A percentile compares a stretch with the other conserved stretches of the same genome.
Conservation (phyloP, 2,329 filamentous ascomycete genomes). For the Colletotrichum cereale region DNA sequence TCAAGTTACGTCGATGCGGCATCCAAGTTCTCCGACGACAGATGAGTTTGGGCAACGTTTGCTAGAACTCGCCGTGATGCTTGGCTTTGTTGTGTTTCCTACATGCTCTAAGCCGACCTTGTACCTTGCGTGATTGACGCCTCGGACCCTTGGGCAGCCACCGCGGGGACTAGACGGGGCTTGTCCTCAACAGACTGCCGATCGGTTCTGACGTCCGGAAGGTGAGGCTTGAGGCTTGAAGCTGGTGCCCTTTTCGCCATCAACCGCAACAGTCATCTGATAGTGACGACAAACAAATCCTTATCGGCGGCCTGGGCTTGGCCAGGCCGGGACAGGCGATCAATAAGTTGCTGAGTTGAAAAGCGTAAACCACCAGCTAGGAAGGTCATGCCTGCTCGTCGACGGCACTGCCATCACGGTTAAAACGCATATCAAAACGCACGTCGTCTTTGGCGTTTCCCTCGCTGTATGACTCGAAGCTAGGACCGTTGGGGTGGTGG, state of each 20-base stretch:
- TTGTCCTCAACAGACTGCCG: conserved; percentile 15
- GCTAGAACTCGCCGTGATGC: conserved; percentile 2
- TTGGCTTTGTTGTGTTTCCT: conserved; percentile 20
- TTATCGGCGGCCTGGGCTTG: conserved; percentile 17
- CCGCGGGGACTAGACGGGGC: conserved; percentile 1
- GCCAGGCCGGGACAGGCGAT: conserved; percentile 8
- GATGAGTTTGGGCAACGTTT: conserved; percentile 26
- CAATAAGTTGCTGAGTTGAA: background rate
- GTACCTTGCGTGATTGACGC: conserved; percentile 7
- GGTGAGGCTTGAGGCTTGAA: conserved; percentile 18
- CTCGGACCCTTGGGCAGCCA: conserved; percentile 8
- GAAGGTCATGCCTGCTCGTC: conserved; percentile 20
- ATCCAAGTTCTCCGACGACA: conserved; percentile 29
- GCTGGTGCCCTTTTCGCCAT: conserved; percentile 9
- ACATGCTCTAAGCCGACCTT: conserved; percentile 6
- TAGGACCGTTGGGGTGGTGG: conserved; percentile 3
- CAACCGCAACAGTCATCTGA: conserved; percentile 11
- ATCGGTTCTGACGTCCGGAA: conserved; percentile 17
- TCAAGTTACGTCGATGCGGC: conserved; percentile 15
- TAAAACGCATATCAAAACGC: conserved; percentile 12
- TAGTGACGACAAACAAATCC: conserved; percentile 9
- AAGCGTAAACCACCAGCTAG: conserved; percentile 2
- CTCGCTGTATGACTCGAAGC: conserved; percentile 26
- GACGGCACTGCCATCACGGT: conserved; percentile 16
- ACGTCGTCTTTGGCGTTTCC: conserved; percentile 4